Conservation (phyloP, 164 flowering plant genomes). For the Piper betle region DNA sequence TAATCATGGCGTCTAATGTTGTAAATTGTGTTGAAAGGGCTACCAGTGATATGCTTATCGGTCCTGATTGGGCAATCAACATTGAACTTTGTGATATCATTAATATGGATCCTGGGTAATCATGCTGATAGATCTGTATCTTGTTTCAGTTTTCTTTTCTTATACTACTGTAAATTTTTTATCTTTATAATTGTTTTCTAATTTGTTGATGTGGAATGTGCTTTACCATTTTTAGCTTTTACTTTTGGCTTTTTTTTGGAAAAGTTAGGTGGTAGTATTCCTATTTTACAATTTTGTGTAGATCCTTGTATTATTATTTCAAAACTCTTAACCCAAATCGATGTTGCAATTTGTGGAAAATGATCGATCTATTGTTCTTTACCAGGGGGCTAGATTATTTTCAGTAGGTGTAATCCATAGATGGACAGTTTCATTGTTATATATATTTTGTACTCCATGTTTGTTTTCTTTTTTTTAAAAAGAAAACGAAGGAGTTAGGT, state of each 20-base stretch:
- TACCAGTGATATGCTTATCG: constrained; percentile 61
- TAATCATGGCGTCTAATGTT: constrained; percentile 40
- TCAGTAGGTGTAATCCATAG: not conserved
- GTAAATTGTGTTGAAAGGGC: constrained; percentile 62
- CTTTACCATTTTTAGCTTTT: too few relatives aligned
- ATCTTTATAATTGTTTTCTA: not conserved
- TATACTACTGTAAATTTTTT: too few relatives aligned
- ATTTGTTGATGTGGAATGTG: not conserved
- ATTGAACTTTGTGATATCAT: constrained; percentile 71
- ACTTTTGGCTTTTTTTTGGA: not conserved
- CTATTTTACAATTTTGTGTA: too few relatives aligned
- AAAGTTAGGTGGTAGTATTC: too few relatives aligned
- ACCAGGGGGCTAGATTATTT: not conserved
- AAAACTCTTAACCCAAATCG: too few relatives aligned
- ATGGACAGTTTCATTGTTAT: not conserved
- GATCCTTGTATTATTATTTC: too few relatives aligned
- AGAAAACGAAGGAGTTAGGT: not conserved
- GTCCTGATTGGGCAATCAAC: constrained; percentile 80
- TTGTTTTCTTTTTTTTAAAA: too few relatives aligned
- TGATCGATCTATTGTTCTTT: not conserved
- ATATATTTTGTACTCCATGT: not conserved
- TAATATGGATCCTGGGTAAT: constrained; percentile 67
- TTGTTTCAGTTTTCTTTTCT: not conserved
- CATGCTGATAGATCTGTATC: not conserved
- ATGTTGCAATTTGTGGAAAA: too few relatives aligned